These are phyloP conservation scores for Xenosphaeropsis pyriputrescens DNA, from an alignment of 2,329 filamentous ascomycete genomes.

Conservation along the genomic window DNA sequence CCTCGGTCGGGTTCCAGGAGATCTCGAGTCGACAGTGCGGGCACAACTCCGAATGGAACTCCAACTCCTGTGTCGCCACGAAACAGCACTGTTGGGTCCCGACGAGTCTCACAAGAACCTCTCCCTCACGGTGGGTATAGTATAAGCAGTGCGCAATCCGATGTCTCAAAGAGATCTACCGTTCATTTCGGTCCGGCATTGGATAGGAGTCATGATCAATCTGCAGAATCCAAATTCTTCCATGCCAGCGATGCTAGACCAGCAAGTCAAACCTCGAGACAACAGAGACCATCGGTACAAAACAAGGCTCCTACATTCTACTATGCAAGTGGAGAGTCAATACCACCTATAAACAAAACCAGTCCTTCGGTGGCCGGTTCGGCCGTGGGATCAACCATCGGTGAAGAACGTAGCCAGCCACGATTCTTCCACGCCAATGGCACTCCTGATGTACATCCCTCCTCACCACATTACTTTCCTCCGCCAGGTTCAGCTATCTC, in stretches of 20 bases:
- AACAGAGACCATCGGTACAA: slow-evolving; percentile 11
- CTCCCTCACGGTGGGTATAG: slow-evolving; percentile 8
- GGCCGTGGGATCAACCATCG: slow-evolving; percentile 11
- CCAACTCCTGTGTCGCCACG: slow-evolving; percentile 25
- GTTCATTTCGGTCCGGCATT: slow-evolving; percentile 26
- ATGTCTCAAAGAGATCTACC: slow-evolving; percentile 11
- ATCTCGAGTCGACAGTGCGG: slow-evolving; percentile 53
- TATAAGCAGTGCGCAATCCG: slow-evolving; percentile 12
- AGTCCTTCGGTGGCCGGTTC: slow-evolving; percentile 6
- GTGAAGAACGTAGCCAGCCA: slow-evolving; percentile 21
- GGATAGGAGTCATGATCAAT: slow-evolving; percentile 15
- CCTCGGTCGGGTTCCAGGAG: slow-evolving; percentile 65
- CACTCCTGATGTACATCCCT: slow-evolving; percentile 30
- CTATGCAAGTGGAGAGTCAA: slow-evolving; percentile 30
- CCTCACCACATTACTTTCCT: slow-evolving; percentile 19
- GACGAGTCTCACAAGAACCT: slow-evolving; percentile 18
- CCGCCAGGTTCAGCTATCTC: slow-evolving; percentile 25
- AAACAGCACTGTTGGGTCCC: slow-evolving; percentile 14
- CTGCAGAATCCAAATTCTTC: slow-evolving; percentile 63
- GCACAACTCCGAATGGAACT: slow-evolving; percentile 49
- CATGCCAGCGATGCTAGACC: slow-evolving; percentile 68
- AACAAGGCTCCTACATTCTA: slow-evolving; percentile 27
- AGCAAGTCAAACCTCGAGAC: slow-evolving; percentile 7
- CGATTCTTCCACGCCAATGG: slow-evolving; percentile 71
- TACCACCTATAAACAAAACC: slow-evolving; percentile 25